Conservation (phyloP, 1,139 yeast species). For the Hyphopichia fennica region DNA sequence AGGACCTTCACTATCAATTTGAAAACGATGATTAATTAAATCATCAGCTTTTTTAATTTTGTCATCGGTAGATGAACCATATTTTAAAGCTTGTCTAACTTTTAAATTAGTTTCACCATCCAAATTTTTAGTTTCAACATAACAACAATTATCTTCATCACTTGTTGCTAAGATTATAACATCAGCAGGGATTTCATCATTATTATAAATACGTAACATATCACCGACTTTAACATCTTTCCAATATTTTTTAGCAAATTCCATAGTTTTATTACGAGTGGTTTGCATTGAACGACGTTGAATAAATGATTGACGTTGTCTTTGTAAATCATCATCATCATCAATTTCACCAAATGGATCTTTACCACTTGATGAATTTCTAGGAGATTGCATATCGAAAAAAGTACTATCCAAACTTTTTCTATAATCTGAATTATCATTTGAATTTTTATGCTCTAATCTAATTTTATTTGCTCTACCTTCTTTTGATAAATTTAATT, state of each 20-base stretch:
- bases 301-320: conserved; percentile 5
- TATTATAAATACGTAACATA: conserved; percentile 48
- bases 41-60: conserved; percentile 45
- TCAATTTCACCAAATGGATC: conserved; percentile 20
- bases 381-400: conserved; percentile 1
- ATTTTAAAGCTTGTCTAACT: conserved; percentile 50
- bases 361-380: conserved; percentile 3
- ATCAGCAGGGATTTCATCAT: conserved; percentile 63
- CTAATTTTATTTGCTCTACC: conserved; percentile 38
- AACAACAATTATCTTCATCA: conserved; percentile 55
- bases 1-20: conserved; percentile 56
- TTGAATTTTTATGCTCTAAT: conserved; percentile 12
- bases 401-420: conserved; percentile 37
- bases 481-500: conserved; percentile 34
- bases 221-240: conserved; percentile 58
- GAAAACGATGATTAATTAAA: conserved; percentile 37
- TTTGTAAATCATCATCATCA: conserved; percentile 4
- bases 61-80: conserved; percentile 28
- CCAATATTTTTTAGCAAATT: conserved; percentile 45
- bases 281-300: conserved; percentile 7
- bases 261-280: conserved; percentile 19
- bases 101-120: conserved; percentile 65
- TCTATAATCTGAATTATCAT: conserved; percentile 13
- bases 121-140: conserved; percentile 58
- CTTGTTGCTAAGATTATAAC: conserved; percentile 50